These are phyloP conservation scores for Parachlorella kessleri DNA, from an alignment of 139 green algal species.

Conservation along the genomic window DNA sequence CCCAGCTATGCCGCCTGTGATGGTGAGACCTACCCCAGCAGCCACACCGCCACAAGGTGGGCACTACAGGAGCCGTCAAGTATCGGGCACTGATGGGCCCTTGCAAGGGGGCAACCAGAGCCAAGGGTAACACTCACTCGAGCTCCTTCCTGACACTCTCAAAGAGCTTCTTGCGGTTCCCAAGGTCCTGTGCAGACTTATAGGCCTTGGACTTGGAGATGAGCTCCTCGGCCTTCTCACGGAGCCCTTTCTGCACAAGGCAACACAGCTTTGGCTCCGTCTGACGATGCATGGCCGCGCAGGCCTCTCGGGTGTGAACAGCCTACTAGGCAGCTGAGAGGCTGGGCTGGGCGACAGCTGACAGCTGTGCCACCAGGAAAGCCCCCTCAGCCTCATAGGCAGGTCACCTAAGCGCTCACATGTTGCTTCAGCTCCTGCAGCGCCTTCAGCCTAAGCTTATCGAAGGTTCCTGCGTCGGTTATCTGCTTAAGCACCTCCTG, in stretches of 20 bases:
- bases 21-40: too few relatives aligned
- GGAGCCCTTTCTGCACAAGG: slow-evolving; percentile 7
- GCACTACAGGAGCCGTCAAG: too few relatives aligned
- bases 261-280: too few relatives aligned
- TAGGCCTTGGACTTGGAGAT: background rate
- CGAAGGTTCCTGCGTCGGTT: background rate
- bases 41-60: too few relatives aligned
- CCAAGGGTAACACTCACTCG: slow-evolving; percentile 3
- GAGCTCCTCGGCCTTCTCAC: background rate
- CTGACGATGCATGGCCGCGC: too few relatives aligned
- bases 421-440: slow-evolving; percentile 5
- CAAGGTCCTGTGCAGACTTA: background rate
- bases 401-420: background rate
- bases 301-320: too few relatives aligned
- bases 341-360: background rate
- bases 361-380: background rate
- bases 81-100: too few relatives aligned
- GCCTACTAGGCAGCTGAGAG: background rate
- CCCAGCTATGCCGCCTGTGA: too few relatives aligned
- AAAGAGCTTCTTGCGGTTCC: background rate
- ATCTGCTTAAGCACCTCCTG: background rate
- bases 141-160: background rate
- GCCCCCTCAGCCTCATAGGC: background rate
- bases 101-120: too few relatives aligned
- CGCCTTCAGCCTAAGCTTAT: background rate